phyloP scores from a whole-genome alignment of 495 filamentous ascomycete species.

The Aspergillus leporis region DNA sequence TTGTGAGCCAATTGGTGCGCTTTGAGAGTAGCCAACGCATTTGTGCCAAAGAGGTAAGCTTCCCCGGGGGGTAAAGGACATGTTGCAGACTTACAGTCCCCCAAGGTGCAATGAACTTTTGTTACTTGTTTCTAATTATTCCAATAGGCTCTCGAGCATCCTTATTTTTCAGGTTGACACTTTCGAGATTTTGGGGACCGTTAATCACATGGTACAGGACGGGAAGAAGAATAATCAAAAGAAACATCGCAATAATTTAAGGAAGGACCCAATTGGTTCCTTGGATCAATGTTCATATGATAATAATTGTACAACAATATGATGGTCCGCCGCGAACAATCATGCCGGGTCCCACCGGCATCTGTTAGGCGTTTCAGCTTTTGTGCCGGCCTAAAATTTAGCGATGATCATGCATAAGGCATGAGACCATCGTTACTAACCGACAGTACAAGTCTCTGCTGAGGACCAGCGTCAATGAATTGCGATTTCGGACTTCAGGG shows the following conservation, averaged over 20 bases:
- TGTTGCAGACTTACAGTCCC: background rate
- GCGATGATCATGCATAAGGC: background rate
- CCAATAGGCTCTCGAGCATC: conserved; percentile 37
- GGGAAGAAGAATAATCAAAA: background rate
- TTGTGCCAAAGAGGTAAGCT: conserved; percentile 50
- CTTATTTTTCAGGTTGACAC: conserved; percentile 31
- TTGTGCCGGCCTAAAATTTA: background rate
- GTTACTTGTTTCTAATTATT: conserved; percentile 18
- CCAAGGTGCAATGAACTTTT: background rate
- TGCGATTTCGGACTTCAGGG: too few relatives aligned
- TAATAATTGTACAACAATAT: background rate
- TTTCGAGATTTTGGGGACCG: background rate
- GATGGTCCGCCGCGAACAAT: background rate
- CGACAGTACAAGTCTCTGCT: background rate
- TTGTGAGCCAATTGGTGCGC: conserved; percentile 54
- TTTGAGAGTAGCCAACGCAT: conserved; percentile 58
- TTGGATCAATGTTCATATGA: background rate
- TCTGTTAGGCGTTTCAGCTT: conserved; percentile 2
- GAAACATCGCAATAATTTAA: background rate
- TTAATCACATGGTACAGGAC: background rate
- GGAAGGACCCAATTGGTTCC: background rate
- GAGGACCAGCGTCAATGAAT: background rate
- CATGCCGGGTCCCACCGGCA: conserved; percentile 1
- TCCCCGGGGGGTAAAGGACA: background rate
- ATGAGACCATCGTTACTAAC: background rate